A percentile compares a stretch with the other conserved stretches of the same genome.
These are phyloP conservation scores for Phytophthora megakarya DNA, from an alignment of 352 stramenopile species.

Conservation along the genomic window DNA sequence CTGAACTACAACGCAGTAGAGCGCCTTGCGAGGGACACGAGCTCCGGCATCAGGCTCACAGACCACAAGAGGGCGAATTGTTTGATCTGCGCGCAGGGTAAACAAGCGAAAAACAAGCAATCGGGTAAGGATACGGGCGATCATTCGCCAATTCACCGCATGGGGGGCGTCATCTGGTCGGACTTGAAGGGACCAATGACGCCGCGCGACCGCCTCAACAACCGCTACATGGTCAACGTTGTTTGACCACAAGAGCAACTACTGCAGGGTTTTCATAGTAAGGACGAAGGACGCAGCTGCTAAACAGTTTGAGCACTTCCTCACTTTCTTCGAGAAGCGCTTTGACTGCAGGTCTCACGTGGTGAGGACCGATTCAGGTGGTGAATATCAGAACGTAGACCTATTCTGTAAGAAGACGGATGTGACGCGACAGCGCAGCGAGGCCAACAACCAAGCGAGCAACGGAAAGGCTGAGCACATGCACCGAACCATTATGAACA, in stretches of 20 bases:
- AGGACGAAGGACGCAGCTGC: not conserved
- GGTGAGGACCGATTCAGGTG: not conserved
- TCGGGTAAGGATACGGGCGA: not conserved
- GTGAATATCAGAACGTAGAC: not conserved
- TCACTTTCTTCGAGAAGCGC: not conserved
- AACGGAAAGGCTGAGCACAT: not conserved
- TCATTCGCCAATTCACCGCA: not conserved
- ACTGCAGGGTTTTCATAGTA: no score
- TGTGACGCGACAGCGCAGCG: not conserved
- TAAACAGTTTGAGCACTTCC: not conserved
- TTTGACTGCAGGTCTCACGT: not conserved
- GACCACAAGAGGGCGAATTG: not conserved
- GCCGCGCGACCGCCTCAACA: not conserved
- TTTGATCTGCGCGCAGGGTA: not conserved
- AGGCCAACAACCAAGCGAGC: not conserved
- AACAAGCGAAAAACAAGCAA: not conserved
- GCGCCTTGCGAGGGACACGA: not conserved
- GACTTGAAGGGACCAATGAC: conserved; percentile 1
- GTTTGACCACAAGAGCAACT: conserved; percentile 4
- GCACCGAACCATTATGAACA: conserved; percentile 2
- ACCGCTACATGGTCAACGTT: conserved; percentile 1
- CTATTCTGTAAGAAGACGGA: not conserved
- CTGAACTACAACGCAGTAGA: not conserved
- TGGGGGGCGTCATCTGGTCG: conserved; percentile 5
- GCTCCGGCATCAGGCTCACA: not conserved